Base-by-base conservation (phyloP, 208 protist species). In the Trypanosoma platydactyli region DNA sequence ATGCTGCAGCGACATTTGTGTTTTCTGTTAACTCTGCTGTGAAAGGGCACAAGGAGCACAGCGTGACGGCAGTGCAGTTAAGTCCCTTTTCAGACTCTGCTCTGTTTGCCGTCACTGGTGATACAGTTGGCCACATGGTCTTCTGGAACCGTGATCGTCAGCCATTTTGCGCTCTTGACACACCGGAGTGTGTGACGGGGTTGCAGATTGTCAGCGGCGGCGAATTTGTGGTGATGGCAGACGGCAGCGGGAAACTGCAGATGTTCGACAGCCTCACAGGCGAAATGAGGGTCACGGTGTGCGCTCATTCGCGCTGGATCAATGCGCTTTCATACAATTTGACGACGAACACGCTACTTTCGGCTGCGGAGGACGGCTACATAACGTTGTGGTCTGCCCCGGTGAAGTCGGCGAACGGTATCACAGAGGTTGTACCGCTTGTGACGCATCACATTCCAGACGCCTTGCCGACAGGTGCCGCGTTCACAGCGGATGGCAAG, bases 221-320 rank as follows among this genome's bases (percentile, higher is more conserved):
- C n/a, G 49, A 66, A 22, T 58, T 64, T 20, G 69, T 80, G 4
- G 86, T 80, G 5, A 77, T 73, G 11, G 79, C 78, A 18, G 86
- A 80, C 30, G 81, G 83, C 18, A 63, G 75, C 12, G 86, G 86
- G 5, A 80, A 80, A 45, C 61, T 92, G 29, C 53, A 68, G 9
- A n/a, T 92, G 3, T 55, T 83, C 29, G 52, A 62, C 9, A 55
- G 57, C 2, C 56, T 20, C n/a, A 79, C 44, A 3, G 86, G 83
- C 15, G 59, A 63, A 1, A 55, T 73, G 9, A 30, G 29, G 13
- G 33, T 84, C 0, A 68, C 71, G 16, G 72, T 92, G 5, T 81
- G 83, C 42, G 86, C 86, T 18, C 86, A 92, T 71, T 64, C 83
- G 2, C 66, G 79, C 24, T 89, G 83, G 79, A 86, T 92, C 70